Evolutionary conservation across 2,329 filamentous ascomycete genomes (phyloP).

Genomic region (Cladosporium phlei): DNA sequence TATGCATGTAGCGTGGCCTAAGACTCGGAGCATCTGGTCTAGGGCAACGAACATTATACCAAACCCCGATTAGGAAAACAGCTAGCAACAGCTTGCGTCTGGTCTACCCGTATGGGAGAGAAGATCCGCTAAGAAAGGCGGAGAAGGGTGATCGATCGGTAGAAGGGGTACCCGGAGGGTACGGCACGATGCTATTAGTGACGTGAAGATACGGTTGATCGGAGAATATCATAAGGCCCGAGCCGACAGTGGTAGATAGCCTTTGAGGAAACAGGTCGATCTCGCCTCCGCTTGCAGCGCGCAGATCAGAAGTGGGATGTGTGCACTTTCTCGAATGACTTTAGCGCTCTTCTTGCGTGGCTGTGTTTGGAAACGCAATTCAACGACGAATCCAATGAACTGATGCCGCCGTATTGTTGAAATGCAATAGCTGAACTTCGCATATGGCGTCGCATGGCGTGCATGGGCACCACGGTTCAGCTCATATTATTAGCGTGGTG

Average conservation of each 20-base stretch:
- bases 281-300: too few relatives aligned
- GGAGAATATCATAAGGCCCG: neutral
- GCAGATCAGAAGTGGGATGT: too few relatives aligned
- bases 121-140: neutral
- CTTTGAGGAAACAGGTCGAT: neutral
- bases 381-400: too few relatives aligned
- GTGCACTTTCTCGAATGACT: constrained; percentile 1
- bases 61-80: neutral
- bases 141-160: neutral
- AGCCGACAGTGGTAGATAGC: neutral
- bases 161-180: neutral
- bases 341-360: neutral
- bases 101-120: neutral
- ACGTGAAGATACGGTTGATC: neutral
- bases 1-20: neutral
- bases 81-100: neutral
- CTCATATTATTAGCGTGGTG: too few relatives aligned
- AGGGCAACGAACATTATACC: neutral
- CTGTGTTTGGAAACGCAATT: too few relatives aligned
- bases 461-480: too few relatives aligned
- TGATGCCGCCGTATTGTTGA: too few relatives aligned
- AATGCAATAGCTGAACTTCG: too few relatives aligned
- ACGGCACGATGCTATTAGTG: neutral
- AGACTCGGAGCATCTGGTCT: too few relatives aligned
- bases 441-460: too few relatives aligned